Conservation (phyloP, 441 rosid species). For the Manihot esculenta region DNA sequence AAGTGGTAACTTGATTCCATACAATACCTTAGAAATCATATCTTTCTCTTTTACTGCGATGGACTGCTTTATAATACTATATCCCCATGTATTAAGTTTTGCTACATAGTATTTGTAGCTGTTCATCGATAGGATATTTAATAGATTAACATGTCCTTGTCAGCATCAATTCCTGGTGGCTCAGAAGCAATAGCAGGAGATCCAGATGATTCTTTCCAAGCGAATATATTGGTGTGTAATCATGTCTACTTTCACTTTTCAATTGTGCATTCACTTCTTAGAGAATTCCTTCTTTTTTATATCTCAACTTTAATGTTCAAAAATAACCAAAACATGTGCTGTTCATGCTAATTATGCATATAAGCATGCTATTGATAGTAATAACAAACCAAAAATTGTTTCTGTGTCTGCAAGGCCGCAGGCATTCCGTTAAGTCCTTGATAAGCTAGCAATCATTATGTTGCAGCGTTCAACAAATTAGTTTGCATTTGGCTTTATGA, state of each 20-base stretch:
- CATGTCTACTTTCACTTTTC: conserved; percentile 1
- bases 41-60: too few relatives aligned
- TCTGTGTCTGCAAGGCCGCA: neutral
- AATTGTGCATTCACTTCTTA: neutral
- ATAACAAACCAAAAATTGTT: neutral
- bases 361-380: neutral
- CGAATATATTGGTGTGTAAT: conserved; percentile 44
- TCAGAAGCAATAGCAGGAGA: conserved; percentile 40
- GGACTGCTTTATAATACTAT: too few relatives aligned
- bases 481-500: conserved; percentile 7
- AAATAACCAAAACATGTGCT: neutral
- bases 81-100: neutral
- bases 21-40: neutral
- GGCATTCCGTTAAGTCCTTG: neutral
- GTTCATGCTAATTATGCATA: neutral
- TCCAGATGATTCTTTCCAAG: conserved; percentile 50
- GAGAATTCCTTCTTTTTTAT: neutral
- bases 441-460: neutral
- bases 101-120: conserved; percentile 1
- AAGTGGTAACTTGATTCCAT: neutral
- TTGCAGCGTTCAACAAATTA: conserved; percentile 15
- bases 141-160: conserved; percentile 25
- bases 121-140: conserved; percentile 3
- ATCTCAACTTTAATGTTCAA: neutral
- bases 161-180: conserved; percentile 39